These are phyloP conservation scores for Gracilaria caudata DNA, from an alignment of 23 red algal species.

Conservation along the genomic window DNA sequence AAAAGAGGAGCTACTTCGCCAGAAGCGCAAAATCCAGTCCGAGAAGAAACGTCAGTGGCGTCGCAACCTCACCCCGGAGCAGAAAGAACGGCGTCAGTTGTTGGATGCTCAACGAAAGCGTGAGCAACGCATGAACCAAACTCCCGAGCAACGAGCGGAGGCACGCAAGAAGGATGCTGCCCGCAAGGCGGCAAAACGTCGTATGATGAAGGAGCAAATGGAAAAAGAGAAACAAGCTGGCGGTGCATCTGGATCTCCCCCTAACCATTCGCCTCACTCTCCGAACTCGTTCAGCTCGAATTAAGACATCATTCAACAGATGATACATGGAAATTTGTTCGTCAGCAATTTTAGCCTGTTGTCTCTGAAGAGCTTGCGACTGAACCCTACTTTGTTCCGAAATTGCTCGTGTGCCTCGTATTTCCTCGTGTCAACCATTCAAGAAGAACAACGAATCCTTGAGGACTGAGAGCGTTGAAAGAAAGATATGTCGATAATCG, in stretches of 20 bases:
- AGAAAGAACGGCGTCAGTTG: conserved; percentile 32
- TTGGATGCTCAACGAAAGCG: conserved; percentile 49
- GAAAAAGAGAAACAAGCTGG: neutral
- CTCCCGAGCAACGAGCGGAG: conserved; percentile 31
- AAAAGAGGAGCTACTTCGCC: conserved; percentile 9
- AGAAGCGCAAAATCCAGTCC: conserved; percentile 43
- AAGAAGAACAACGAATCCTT: neutral
- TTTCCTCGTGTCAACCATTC: neutral
- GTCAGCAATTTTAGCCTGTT: neutral
- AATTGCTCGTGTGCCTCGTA: neutral
- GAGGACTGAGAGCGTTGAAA: neutral
- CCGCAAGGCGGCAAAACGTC: conserved; percentile 43
- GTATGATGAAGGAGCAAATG: conserved; percentile 23
- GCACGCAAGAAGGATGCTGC: conserved; percentile 44
- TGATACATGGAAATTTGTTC: neutral
- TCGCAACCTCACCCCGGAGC: conserved; percentile 42
- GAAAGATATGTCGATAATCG: neutral
- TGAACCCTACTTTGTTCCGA: neutral
- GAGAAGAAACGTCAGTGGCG: conserved; percentile 58
- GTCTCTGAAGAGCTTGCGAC: neutral
- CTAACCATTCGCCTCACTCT: neutral
- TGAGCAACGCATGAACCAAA: conserved; percentile 31
- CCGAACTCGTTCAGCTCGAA: neutral
- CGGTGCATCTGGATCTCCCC: neutral
- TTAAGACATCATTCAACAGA: neutral